Percentiles rank a stretch among this genome's conserved stretches.
Conservation (phyloP, 2,329 filamentous ascomycete species). For the Coleophoma crateriformis region DNA sequence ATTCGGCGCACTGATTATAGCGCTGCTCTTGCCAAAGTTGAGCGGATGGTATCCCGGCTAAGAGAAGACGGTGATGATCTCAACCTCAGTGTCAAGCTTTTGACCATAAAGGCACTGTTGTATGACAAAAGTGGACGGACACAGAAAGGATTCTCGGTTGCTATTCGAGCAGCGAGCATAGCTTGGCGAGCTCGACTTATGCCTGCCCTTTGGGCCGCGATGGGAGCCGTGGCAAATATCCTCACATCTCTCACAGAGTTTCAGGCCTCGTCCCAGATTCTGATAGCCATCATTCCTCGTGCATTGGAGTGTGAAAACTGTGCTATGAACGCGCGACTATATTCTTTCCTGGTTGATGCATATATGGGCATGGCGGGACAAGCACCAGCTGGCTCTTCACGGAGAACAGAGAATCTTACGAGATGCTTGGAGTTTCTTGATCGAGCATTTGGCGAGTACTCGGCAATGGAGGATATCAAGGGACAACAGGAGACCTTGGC, state of each 20-base stretch:
- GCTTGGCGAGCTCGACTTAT: conserved; percentile 54
- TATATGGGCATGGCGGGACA: conserved; percentile 58
- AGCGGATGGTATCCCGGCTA: conserved; percentile 41
- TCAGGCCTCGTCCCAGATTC: conserved; percentile 45
- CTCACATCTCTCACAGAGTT: conserved; percentile 57
- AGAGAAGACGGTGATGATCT: conserved; percentile 55
- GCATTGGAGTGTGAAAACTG: conserved; percentile 56
- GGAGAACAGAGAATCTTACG: conserved; percentile 42
- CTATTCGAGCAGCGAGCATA: conserved; percentile 57
- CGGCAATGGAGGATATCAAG: conserved; percentile 49
- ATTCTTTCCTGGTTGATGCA: conserved; percentile 56
- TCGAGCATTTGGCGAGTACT: conserved; percentile 39
- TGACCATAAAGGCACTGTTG: conserved; percentile 56
- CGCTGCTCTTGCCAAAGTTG: conserved; percentile 47
- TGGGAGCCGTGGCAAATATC: conserved; percentile 49
- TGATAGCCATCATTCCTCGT: conserved; percentile 59
- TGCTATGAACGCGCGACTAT: conserved; percentile 49
- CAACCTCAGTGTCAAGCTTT: conserved; percentile 52
- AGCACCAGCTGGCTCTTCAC: conserved; percentile 25
- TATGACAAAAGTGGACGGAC: conserved; percentile 54
- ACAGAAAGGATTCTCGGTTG: conserved; percentile 60
- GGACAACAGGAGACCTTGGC: conserved; percentile 59
- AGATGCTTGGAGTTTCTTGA: conserved; percentile 25
- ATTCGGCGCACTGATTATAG: conserved; percentile 46
- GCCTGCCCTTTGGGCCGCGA: conserved; percentile 54